Evolutionary conservation across 2,329 filamentous ascomycete genomes (phyloP), one percentile per base, ranked within the genome.

Genomic region (Ceratocystis alfenasii): DNA sequence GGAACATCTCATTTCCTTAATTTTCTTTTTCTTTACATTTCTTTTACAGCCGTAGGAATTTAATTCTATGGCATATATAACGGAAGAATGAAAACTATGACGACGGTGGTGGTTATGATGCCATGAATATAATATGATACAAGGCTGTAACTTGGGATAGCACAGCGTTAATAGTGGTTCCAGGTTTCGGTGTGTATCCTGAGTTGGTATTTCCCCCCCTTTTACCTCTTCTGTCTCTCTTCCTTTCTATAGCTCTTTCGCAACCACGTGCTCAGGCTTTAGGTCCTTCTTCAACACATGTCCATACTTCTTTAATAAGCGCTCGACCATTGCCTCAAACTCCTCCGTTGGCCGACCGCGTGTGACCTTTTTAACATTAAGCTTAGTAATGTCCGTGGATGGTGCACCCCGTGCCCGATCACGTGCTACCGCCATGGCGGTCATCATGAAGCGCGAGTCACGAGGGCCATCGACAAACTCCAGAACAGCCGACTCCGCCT

Each of bases 371-470:
- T 81, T 79, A 59, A 93, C 81, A 77, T 97, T 97, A 73, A 83
- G 80, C 66, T 80, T 78, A 44, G 93, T 96, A 71, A 94, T 78
- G 41, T 88, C 81, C 70, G 85, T 88, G 71, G 89, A 77, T 1
- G 78, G 74, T 63, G 83, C 79, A 48, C 84, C 81, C 15, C 84
- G 74, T 61, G 75, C 72, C 66, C 80, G 76, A 72, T 85, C 81
- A 28, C 85, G 81, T 55, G 89, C 90, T 5, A 97, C 81, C 0
- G 90, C 87, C 71, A 88, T 88, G 30, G 94, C 94, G 2, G 92
- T 96, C 83, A 97, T 86, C 72, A 90, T 90, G 77, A 96, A 96
- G 44, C 92, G 88, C 79, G 96, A 89, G 76, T 99, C 94, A 74
- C 87, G 88, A 44, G 91, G 90, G 45, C 93, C 92, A 76, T 99